A percentile compares a stretch with the other conserved stretches of the same genome.
These are phyloP conservation scores for Darksidea phi DNA, from an alignment of 495 filamentous ascomycete species.

Conservation along the genomic window DNA sequence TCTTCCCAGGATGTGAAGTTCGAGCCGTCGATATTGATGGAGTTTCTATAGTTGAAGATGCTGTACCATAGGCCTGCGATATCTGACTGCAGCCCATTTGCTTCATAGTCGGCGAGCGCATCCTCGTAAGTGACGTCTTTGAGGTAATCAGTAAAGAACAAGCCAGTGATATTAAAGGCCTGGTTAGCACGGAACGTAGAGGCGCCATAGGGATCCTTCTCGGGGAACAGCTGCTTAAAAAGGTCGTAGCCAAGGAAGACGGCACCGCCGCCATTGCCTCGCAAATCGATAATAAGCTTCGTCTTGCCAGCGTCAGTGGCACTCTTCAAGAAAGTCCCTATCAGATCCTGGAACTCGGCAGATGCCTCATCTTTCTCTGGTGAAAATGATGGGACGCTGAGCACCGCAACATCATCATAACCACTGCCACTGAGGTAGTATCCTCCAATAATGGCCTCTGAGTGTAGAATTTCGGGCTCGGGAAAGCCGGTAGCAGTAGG, in stretches of 20 bases:
- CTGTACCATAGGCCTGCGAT: constrained; percentile 4
- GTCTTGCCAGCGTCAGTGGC: constrained; percentile 27
- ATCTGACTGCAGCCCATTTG: not conserved
- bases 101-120: constrained; percentile 14
- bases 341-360: constrained; percentile 29
- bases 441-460: constrained; percentile 23
- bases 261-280: constrained; percentile 32
- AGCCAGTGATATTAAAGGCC: constrained; percentile 20
- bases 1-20: constrained; percentile 33
- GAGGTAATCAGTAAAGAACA: constrained; percentile 7
- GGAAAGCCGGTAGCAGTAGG: constrained; percentile 27
- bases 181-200: constrained; percentile 30
- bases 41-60: constrained; percentile 29
- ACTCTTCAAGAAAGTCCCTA: constrained; percentile 21
- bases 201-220: constrained; percentile 27
- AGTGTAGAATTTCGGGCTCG: constrained; percentile 19
- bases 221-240: constrained; percentile 37
- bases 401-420: constrained; percentile 36
- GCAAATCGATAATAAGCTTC: constrained; percentile 34
- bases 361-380: constrained; percentile 9
- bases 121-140: constrained; percentile 20
- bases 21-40: constrained; percentile 17
- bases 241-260: constrained; percentile 33
- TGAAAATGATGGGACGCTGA: constrained; percentile 32
- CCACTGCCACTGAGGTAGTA: constrained; percentile 33